A percentile compares a stretch with the other conserved stretches of the same genome.
These are phyloP conservation scores for Pyronema domesticum DNA, from an alignment of 495 filamentous ascomycete genomes.

Conservation along the genomic window DNA sequence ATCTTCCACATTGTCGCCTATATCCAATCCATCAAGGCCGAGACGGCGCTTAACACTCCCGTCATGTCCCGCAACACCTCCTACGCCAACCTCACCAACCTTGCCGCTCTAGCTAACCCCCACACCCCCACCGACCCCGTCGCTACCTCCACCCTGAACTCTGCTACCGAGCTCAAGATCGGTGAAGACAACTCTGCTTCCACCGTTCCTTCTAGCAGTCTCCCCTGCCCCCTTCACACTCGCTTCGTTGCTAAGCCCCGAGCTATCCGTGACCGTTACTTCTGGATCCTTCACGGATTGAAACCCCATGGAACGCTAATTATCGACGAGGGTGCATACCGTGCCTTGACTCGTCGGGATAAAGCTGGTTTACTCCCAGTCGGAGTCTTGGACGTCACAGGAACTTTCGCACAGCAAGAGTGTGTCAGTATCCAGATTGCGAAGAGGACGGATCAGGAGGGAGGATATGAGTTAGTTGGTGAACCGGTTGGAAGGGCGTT, in stretches of 20 bases:
- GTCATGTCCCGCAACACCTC: constrained; percentile 3
- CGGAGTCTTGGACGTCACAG: constrained; percentile 76
- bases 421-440: constrained; percentile 70
- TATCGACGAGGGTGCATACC: constrained; percentile 75
- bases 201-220: not conserved
- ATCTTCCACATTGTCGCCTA: constrained; percentile 72
- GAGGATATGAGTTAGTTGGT: constrained; percentile 34
- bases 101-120: constrained; percentile 12
- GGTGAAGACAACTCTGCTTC: not conserved
- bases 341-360: constrained; percentile 42
- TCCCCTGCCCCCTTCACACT: constrained; percentile 57
- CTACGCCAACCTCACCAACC: not conserved
- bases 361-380: constrained; percentile 85
- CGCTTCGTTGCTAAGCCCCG: constrained; percentile 76
- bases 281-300: constrained; percentile 94
- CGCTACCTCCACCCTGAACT: constrained; percentile 25
- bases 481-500: constrained; percentile 80
- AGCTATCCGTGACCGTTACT: constrained; percentile 78
- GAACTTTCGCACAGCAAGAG: constrained; percentile 79
- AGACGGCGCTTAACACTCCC: constrained; percentile 5
- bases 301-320: constrained; percentile 77
- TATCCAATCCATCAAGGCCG: constrained; percentile 40
- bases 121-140: constrained; percentile 24
- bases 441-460: constrained; percentile 28
- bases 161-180: not conserved